Evolutionary conservation across 2,329 filamentous ascomycete species (phyloP), one percentile per base, ranked within the genome.

Genomic region (Aspergillus brasiliensis): DNA sequence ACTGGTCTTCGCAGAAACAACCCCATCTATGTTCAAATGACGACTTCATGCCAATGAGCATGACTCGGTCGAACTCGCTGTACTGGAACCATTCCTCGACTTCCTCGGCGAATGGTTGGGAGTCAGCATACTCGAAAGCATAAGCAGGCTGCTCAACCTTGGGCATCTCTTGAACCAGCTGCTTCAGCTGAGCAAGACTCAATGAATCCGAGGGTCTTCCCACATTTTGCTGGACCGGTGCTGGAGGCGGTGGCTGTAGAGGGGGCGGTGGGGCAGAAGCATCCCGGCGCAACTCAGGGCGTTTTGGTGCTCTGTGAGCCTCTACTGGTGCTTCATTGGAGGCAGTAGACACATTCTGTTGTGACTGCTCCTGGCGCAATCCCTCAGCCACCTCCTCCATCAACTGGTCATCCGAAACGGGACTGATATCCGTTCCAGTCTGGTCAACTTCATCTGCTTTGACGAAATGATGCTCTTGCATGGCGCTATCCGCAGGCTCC

Each of bases 41-140:
- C 38, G 86, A 83, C 71, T 91, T 91, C 19, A 91, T 88, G 56
- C 88, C 86, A 56, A 90, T 84, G 51, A 97, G 81, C 69, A 93
- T 88, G 49, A 89, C 84, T 78, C 91, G 91, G 73, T 98, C 93
- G 76, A 91, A 90, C 63, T 92, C 88, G 68, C 90, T 90, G 77
- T 98, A 97, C 56, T 89, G 88, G 77, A 99, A 99, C 95, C 95
- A 99, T 78, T 99, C 95, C 73, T 98, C 92, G 51, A 99, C 83
- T 80, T 99, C 95, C 64, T 95, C 91, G 17, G 91, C 87, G 68
- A 96, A 89, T 0, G 86, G 81, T 21, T 88, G 88, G 58, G 85
- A 84, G 75, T 94, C 90, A 25, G 84, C 80, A 78, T 94, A 94
- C 64, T 85, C 86, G 73, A 97, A 99, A 62, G 95, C 92, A 80